Conservation (phyloP, 2,329 filamentous ascomycete species). For the Microdochium paspali region DNA sequence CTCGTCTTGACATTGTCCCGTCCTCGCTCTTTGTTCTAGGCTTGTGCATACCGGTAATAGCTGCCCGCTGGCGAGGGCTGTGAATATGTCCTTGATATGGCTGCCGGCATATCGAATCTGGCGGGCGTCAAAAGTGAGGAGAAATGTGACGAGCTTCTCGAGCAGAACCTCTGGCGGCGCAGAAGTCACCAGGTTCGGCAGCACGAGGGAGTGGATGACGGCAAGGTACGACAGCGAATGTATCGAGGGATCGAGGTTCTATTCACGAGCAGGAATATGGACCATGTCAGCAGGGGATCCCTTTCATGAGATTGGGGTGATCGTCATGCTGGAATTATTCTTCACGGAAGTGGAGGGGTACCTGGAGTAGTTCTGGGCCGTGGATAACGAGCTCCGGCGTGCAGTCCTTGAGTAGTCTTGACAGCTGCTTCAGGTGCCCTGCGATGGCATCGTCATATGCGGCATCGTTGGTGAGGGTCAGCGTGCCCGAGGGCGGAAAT, state of each 20-base stretch:
- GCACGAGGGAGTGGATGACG: slow-evolving; percentile 31
- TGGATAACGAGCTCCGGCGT: slow-evolving; percentile 20
- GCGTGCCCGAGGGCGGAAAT: slow-evolving; percentile 26
- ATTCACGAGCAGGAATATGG: slow-evolving; percentile 7
- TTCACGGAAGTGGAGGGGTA: slow-evolving; percentile 7
- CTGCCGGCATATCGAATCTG: slow-evolving; percentile 43
- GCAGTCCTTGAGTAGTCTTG: slow-evolving; percentile 24
- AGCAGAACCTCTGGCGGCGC: slow-evolving; percentile 19
- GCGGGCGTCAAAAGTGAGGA: slow-evolving; percentile 36
- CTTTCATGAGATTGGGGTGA: background rate
- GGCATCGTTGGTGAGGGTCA: slow-evolving; percentile 15
- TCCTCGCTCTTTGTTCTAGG: too few species aligned
- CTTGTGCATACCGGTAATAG: slow-evolving; percentile 23
- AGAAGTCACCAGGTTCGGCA: slow-evolving; percentile 20
- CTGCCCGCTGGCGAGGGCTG: slow-evolving; percentile 25
- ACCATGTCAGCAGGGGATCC: background rate
- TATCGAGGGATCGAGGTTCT: slow-evolving; percentile 36
- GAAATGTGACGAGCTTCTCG: slow-evolving; percentile 32
- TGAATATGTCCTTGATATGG: slow-evolving; percentile 33
- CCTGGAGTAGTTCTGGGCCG: slow-evolving; percentile 30
- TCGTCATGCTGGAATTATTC: background rate
- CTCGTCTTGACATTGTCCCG: too few species aligned
- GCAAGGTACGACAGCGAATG: slow-evolving; percentile 43
- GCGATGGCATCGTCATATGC: slow-evolving; percentile 29
- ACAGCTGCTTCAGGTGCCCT: slow-evolving; percentile 26